Evolutionary conservation across 768 basidiomycete species (phyloP).

Genomic region (Pulveroboletus sp.): DNA sequence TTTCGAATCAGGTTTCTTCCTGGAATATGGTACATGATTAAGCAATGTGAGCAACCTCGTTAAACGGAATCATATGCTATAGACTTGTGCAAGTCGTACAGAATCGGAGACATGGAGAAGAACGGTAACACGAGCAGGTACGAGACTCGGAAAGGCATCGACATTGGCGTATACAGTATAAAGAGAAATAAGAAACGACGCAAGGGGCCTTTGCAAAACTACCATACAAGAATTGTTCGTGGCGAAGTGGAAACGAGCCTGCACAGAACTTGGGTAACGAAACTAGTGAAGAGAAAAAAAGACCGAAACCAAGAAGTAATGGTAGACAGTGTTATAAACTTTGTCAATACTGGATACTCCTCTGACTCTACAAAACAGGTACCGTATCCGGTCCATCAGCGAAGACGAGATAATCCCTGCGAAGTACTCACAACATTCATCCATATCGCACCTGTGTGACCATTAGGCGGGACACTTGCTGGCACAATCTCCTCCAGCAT

Average conservation of each 20-base stretch:
- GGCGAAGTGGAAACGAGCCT: constrained; percentile 1
- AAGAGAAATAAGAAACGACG: constrained; percentile 33
- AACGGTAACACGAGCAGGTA: constrained; percentile 12
- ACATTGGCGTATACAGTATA: constrained; percentile 29
- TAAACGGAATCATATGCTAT: constrained; percentile 20
- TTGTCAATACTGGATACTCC: constrained; percentile 22
- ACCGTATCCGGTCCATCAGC: constrained; percentile 27
- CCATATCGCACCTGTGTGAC: constrained; percentile 38
- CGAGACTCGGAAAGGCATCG: background rate
- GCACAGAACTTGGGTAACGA: background rate
- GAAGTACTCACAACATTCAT: constrained; percentile 42
- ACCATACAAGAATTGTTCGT: constrained; percentile 22
- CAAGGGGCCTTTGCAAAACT: constrained; percentile 13
- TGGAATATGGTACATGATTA: constrained; percentile 2
- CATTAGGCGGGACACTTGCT: constrained; percentile 27
- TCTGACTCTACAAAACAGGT: constrained; percentile 21
- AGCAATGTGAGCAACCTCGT: constrained; percentile 4
- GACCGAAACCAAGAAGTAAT: constrained; percentile 3
- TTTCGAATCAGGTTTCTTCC: no score
- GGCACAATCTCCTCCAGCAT: constrained; percentile 67
- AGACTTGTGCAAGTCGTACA: background rate
- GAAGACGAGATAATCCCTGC: constrained; percentile 26
- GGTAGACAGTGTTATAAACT: constrained; percentile 1
- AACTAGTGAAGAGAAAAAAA: constrained; percentile 6
- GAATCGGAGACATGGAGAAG: background rate